phyloP scores from a whole-genome alignment of 768 basidiomycete species.

The Collybiopsis confluens region DNA sequence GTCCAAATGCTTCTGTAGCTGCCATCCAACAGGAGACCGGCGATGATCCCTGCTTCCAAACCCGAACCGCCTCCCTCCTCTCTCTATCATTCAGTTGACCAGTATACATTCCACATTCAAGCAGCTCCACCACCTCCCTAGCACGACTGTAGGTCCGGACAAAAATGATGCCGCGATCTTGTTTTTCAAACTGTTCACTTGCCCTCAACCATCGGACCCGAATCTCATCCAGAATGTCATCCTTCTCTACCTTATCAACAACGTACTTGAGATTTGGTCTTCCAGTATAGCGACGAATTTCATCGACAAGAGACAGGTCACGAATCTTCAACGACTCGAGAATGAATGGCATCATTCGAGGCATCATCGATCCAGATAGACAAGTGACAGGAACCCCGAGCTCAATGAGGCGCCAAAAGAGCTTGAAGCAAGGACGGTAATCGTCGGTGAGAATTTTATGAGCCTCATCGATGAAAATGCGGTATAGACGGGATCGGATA shows the following conservation, averaged over 20 bases:
- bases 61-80: neutral
- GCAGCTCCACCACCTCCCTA: neutral
- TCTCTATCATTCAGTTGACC: neutral
- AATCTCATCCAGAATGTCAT: neutral
- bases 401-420: neutral
- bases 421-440: neutral
- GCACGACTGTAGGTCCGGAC: neutral
- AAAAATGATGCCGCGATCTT: conserved; percentile 3
- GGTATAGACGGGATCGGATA: neutral
- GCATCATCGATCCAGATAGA: conserved; percentile 1
- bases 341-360: neutral
- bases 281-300: neutral
- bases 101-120: neutral
- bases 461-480: neutral
- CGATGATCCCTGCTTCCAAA: neutral
- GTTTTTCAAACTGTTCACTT: neutral
- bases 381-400: neutral
- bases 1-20: conserved; percentile 2
- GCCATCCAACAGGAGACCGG: neutral
- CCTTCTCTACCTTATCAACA: neutral
- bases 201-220: neutral
- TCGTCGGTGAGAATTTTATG: conserved; percentile 1
- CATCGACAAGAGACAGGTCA: neutral
- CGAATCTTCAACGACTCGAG: neutral
- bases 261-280: conserved; percentile 3